Conservation (phyloP, 352 stramenopile genomes). For the Globisporangium cylindrosporum region DNA sequence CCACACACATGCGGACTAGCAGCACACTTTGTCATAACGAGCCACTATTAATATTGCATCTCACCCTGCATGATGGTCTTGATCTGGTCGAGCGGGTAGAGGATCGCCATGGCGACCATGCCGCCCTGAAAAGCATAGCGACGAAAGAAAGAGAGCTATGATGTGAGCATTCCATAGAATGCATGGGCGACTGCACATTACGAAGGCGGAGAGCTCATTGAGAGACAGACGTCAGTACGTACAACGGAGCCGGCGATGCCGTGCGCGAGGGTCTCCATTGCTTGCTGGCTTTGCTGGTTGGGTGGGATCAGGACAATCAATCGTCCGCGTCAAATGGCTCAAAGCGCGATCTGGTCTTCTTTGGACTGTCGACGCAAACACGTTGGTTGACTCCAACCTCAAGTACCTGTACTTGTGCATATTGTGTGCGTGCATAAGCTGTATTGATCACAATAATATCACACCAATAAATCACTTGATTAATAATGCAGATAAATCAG, state of each 20-base stretch:
- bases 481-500: no score
- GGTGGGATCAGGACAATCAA: no score
- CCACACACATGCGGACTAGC: background rate
- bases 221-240: constrained; percentile 7
- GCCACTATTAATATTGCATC: background rate
- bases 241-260: constrained; percentile 63
- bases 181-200: background rate
- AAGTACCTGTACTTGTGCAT: no score
- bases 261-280: constrained; percentile 67
- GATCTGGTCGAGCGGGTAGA: constrained; percentile 87
- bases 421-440: no score
- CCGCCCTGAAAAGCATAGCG: constrained; percentile 29
- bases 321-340: background rate
- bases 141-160: background rate
- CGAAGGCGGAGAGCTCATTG: background rate
- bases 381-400: no score
- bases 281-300: constrained; percentile 4
- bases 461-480: no score
- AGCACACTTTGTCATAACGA: background rate
- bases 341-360: background rate
- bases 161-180: background rate
- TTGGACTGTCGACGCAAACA: no score
- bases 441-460: no score
- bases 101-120: constrained; percentile 72
- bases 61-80: constrained; percentile 85